A percentile compares a stretch with the other conserved stretches of the same genome.
Conservation (phyloP, 169 alveolate species). For the Cryptosporidium andersoni region DNA sequence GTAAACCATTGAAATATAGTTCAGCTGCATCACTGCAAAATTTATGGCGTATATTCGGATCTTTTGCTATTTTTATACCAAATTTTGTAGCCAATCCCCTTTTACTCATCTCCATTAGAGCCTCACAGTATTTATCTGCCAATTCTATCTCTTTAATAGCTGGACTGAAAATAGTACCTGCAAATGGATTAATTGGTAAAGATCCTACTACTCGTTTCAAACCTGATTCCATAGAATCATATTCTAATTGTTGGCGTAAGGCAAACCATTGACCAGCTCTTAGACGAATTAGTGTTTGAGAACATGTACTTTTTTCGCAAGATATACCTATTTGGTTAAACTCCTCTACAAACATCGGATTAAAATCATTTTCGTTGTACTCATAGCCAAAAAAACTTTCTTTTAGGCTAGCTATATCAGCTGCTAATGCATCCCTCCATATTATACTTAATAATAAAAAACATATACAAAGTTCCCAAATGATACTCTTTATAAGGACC, state of each 20-base stretch:
- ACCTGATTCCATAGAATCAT: constrained; percentile 39
- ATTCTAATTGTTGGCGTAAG: constrained; percentile 40
- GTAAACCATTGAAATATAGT: constrained; percentile 41
- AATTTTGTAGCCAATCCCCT: constrained; percentile 31
- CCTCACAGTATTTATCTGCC: constrained; percentile 56
- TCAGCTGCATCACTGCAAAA: constrained; percentile 56
- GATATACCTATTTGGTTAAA: constrained; percentile 3
- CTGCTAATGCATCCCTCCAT: background rate
- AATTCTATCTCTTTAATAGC: constrained; percentile 26
- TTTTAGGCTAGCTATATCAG: constrained; percentile 5
- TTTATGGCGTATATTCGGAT: constrained; percentile 26
- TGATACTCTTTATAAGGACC: no score
- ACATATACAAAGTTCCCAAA: background rate
- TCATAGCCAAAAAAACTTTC: constrained; percentile 13
- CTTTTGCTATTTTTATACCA: constrained; percentile 44
- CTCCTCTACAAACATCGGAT: constrained; percentile 45
- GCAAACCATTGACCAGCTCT: constrained; percentile 65
- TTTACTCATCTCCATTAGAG: constrained; percentile 54
- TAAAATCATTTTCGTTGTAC: constrained; percentile 40
- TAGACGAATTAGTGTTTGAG: constrained; percentile 14
- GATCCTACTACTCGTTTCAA: constrained; percentile 35
- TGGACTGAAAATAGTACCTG: constrained; percentile 29
- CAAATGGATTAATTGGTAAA: constrained; percentile 41
- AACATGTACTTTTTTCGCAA: background rate
- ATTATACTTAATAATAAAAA: background rate